Evolutionary conservation across 2,329 filamentous ascomycete genomes (phyloP).

Genomic region (Phialocephala sp.): DNA sequence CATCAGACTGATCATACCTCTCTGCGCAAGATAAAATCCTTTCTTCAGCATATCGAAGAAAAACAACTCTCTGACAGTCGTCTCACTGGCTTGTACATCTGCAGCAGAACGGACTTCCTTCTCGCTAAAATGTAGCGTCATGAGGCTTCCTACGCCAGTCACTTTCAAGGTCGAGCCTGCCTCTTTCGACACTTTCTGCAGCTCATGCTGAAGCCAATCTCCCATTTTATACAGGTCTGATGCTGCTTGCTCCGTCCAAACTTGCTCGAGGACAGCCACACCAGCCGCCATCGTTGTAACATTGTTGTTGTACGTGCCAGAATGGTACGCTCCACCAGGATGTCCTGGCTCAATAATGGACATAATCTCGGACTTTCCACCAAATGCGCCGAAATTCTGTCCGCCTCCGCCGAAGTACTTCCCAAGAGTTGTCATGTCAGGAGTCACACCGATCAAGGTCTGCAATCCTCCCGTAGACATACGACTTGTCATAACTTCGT

Average conservation of each 20-base stretch:
- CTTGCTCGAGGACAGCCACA: constrained; percentile 24
- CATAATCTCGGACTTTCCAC: constrained; percentile 64
- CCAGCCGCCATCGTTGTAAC: constrained; percentile 59
- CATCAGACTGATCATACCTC: constrained; percentile 27
- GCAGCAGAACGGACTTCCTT: constrained; percentile 17
- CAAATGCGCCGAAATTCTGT: constrained; percentile 69
- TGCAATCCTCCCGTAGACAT: constrained; percentile 57
- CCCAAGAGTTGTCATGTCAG: constrained; percentile 68
- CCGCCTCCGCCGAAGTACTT: constrained; percentile 72
- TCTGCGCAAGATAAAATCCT: constrained; percentile 24
- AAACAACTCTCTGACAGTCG: constrained; percentile 27
- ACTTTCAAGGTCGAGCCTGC: constrained; percentile 20
- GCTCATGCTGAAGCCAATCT: constrained; percentile 22
- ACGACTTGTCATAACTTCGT: constrained; percentile 74
- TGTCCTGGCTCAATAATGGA: constrained; percentile 57
- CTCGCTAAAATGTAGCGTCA: constrained; percentile 28
- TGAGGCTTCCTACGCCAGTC: constrained; percentile 27
- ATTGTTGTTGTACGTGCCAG: constrained; percentile 73
- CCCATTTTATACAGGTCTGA: constrained; percentile 21
- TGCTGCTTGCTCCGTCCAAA: constrained; percentile 24
- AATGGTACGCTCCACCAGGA: constrained; percentile 53
- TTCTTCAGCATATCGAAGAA: constrained; percentile 32
- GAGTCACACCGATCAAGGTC: constrained; percentile 49
- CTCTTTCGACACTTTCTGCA: constrained; percentile 20
- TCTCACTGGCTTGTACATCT: constrained; percentile 24